Evolutionary conservation across 169 alveolate species (phyloP), one percentile per base, ranked within the genome.

Genomic region (Eimeria praecox): DNA sequence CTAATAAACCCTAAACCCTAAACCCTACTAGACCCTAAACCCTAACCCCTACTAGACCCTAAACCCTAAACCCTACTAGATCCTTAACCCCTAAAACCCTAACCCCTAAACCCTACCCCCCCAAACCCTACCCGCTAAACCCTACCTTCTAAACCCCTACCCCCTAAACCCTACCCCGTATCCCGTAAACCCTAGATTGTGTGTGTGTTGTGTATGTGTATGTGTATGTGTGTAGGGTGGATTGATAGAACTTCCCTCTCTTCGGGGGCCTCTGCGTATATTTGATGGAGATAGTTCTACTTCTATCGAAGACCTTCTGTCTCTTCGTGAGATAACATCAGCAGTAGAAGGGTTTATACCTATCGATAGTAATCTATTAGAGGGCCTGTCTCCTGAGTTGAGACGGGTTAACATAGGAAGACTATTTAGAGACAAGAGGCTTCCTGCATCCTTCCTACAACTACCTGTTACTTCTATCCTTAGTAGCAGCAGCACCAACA

Each of bases 11-110:
- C 75, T 64, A 64, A 9, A 5, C 75, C 75, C 75, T 64, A 64
- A 64, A 64, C 75, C 75, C 75, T 64, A 9, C 33, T 16, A 64
- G 18, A 64, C 75, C 75, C 75, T 64, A 64, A 64, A 64, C 75
- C 75, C 75, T 64, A 64, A 64, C 12, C n/a, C 24, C 66, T 56
- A 56, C 66, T 56, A 56, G 27, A 56, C 66, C 24, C 66, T 56
- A 56, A 56, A 56, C 66, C 66, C 66, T 56, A 56, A 56, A 56
- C 66, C 66, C 66, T 56, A 14, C 20, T 56, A 49, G 5, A 49
- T 12, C 56, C 56, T 12, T 49, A 49, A 49, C 56, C 56, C 56
- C 56, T 49, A 49, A 49, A 49, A 49, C 56, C 56, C 56, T 49
- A 49, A 49, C 5, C 56, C 56, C 56, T 49, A 49, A 49, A 49